phyloP scores from a whole-genome alignment of 2,329 filamentous ascomycete genomes.

The Rhytidhysteron rufulum region DNA sequence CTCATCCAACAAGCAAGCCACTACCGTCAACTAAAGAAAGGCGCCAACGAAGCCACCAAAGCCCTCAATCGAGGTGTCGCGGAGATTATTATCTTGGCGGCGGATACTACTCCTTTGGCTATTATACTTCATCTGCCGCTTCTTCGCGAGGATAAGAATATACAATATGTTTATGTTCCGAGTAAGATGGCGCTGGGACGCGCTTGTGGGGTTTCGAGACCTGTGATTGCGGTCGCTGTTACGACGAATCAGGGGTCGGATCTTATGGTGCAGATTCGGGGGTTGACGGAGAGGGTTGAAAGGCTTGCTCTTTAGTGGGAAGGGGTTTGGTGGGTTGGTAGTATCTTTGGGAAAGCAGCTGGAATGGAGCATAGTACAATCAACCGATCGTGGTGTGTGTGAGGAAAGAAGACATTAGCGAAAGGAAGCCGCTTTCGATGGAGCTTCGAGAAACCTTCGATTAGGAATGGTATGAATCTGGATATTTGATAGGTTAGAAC shows the following conservation, averaged over 20 bases:
- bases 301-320: constrained; percentile 83
- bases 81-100: constrained; percentile 85
- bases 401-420: too few species aligned
- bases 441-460: too few species aligned
- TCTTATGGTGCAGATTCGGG: constrained; percentile 79
- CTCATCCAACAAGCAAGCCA: constrained; percentile 27
- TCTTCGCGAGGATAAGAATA: constrained; percentile 77
- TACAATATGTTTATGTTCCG: constrained; percentile 60
- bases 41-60: constrained; percentile 76
- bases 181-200: constrained; percentile 84
- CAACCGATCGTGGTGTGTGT: too few species aligned
- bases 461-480: too few species aligned
- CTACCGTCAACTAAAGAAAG: constrained; percentile 67
- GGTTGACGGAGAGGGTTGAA: constrained; percentile 93
- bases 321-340: too few species aligned
- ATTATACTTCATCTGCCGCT: constrained; percentile 69
- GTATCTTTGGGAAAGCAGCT: too few species aligned
- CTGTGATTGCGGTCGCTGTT: constrained; percentile 84
- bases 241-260: constrained; percentile 65
- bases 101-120: constrained; percentile 80
- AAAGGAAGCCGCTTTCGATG: too few species aligned
- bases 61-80: constrained; percentile 85
- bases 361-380: too few species aligned
- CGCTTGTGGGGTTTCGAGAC: constrained; percentile 82
- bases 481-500: too few species aligned